Evolutionary conservation across 805 yeast genomes (phyloP).

Genomic region (Blastobotrys parvus): DNA sequence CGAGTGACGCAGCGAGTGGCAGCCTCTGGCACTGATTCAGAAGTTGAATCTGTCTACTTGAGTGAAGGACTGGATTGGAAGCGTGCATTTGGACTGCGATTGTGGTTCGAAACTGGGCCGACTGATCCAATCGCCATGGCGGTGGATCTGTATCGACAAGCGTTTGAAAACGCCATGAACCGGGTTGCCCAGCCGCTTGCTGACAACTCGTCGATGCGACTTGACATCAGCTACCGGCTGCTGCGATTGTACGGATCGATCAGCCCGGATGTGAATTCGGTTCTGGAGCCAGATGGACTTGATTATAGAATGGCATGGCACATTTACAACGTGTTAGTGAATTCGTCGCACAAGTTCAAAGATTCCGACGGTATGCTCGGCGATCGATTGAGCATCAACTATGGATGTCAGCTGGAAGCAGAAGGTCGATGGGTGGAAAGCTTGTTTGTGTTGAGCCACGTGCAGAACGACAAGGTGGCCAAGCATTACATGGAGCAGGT

Average conservation of each 20-base stretch:
- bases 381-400: constrained; percentile 33
- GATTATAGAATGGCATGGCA: constrained; percentile 37
- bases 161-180: constrained; percentile 9
- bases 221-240: constrained; percentile 8
- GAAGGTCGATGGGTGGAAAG: constrained; percentile 50
- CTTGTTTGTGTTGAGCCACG: constrained; percentile 52
- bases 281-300: constrained; percentile 9
- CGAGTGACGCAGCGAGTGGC: constrained; percentile 22
- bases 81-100: constrained; percentile 45
- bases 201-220: not conserved
- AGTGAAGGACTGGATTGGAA: constrained; percentile 55
- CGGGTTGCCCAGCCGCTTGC: constrained; percentile 10
- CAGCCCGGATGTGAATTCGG: constrained; percentile 8
- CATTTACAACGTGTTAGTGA: constrained; percentile 35
- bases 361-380: constrained; percentile 18
- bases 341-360: constrained; percentile 11
- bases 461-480: constrained; percentile 40
- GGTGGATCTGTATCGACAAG: constrained; percentile 14
- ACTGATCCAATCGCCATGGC: constrained; percentile 15
- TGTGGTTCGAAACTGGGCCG: constrained; percentile 47
- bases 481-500: constrained; percentile 32
- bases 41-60: constrained; percentile 14
- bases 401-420: constrained; percentile 45
- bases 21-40: constrained; percentile 5
- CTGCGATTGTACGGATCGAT: constrained; percentile 12